These are phyloP conservation scores for Pseudogymnoascus sp. DNA, from an alignment of 2,329 filamentous ascomycete genomes.

Conservation along the genomic window DNA sequence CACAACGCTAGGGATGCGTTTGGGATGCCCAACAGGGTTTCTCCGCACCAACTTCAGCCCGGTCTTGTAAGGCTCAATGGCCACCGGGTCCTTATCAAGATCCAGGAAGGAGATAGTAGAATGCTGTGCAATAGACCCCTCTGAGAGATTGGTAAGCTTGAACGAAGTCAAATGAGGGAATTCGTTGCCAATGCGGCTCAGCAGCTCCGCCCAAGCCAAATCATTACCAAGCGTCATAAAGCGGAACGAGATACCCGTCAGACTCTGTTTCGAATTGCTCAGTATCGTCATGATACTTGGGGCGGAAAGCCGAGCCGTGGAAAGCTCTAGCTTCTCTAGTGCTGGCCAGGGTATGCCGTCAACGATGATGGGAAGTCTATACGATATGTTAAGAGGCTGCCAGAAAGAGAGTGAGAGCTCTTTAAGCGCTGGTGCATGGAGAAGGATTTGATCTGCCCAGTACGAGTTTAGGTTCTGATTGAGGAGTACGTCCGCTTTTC, in stretches of 20 bases:
- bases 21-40: not conserved
- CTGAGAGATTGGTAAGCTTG: not conserved
- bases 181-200: not conserved
- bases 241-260: not conserved
- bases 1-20: not conserved
- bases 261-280: not conserved
- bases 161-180: not conserved
- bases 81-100: not conserved
- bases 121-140: not conserved
- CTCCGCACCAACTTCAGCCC: not conserved
- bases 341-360: not conserved
- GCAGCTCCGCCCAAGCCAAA: not conserved
- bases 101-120: not conserved
- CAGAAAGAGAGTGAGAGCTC: not conserved
- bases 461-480: not conserved
- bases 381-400: not conserved
- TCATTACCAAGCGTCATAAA: not conserved
- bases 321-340: not conserved
- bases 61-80: not conserved
- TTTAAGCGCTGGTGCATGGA: not conserved
- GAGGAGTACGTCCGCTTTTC: not conserved
- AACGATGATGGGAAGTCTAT: not conserved
- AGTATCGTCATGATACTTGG: not conserved
- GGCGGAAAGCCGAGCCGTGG: not conserved
- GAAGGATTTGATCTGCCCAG: not conserved